A percentile compares a stretch with the other conserved stretches of the same genome.
These are phyloP conservation scores for Monilinia fructicola DNA, from an alignment of 2,329 filamentous ascomycete genomes.

Conservation along the genomic window DNA sequence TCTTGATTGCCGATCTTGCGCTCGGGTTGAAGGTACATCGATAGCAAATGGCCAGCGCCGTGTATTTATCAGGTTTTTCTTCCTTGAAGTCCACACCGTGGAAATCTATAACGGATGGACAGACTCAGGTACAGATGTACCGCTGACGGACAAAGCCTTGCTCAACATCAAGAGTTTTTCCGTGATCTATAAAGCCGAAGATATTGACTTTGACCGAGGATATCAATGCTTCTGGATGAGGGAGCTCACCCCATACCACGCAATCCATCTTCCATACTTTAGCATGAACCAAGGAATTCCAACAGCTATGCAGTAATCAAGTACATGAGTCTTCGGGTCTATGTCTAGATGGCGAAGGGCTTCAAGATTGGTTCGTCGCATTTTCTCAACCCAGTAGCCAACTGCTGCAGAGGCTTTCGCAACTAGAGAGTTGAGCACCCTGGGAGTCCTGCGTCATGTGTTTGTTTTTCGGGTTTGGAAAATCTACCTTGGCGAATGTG, in stretches of 20 bases:
- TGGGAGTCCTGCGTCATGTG: no score
- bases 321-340: not conserved
- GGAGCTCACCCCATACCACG: not conserved
- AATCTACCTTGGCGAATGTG: no score
- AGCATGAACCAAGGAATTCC: not conserved
- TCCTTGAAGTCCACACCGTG: not conserved
- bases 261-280: not conserved
- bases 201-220: not conserved
- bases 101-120: not conserved
- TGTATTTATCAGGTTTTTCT: not conserved
- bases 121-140: not conserved
- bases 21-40: not conserved
- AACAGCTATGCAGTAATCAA: not conserved
- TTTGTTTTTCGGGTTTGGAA: no score
- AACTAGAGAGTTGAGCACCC: not conserved
- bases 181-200: not conserved
- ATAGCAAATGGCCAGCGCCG: not conserved
- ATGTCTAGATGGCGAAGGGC: no score
- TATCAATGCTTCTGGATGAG: not conserved
- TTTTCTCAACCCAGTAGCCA: no score
- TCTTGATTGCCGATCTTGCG: no score
- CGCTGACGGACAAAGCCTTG: not conserved
- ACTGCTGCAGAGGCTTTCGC: not conserved
- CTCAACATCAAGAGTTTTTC: not conserved
- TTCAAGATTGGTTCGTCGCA: no score